Conservation (phyloP, 768 basidiomycete species). For the Suillus decipiens region DNA sequence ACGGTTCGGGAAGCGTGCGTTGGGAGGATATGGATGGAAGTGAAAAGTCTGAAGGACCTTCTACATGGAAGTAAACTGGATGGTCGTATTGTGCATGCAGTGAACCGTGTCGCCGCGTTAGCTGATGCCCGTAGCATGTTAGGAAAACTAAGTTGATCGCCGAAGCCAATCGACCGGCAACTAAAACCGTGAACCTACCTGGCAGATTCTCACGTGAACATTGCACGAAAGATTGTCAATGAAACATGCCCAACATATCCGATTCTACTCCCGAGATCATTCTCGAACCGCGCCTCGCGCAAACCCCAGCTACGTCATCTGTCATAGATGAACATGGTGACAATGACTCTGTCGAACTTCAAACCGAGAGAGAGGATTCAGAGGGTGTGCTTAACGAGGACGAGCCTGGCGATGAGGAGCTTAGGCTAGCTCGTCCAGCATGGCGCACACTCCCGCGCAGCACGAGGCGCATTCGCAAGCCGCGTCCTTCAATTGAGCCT, state of each 20-base stretch:
- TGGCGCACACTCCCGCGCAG: slow-evolving; percentile 58
- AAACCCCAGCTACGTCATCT: slow-evolving; percentile 16
- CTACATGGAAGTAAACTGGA: not conserved
- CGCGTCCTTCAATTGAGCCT: slow-evolving; percentile 49
- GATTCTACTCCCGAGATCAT: slow-evolving; percentile 39
- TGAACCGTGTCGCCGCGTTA: not conserved
- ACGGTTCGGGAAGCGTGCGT: slow-evolving; percentile 8
- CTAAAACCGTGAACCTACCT: no score
- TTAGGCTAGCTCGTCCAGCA: slow-evolving; percentile 50
- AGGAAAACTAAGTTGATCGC: not conserved
- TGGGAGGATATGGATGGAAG: not conserved
- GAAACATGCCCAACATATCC: slow-evolving; percentile 21
- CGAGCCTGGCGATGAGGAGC: slow-evolving; percentile 37
- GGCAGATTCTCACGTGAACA: not conserved
- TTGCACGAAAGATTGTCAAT: no score
- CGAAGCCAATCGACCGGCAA: no score
- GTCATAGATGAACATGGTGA: slow-evolving; percentile 22
- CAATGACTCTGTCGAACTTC: slow-evolving; percentile 20
- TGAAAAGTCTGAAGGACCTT: not conserved
- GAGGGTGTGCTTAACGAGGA: slow-evolving; percentile 33
- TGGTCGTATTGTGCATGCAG: not conserved
- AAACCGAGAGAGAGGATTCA: slow-evolving; percentile 32
- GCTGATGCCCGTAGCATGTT: slow-evolving; percentile 1
- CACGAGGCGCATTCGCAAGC: slow-evolving; percentile 46
- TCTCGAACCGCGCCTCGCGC: slow-evolving; percentile 39